phyloP scores from a whole-genome alignment of 306 rosid genomes.

The Benincasa hispida region DNA sequence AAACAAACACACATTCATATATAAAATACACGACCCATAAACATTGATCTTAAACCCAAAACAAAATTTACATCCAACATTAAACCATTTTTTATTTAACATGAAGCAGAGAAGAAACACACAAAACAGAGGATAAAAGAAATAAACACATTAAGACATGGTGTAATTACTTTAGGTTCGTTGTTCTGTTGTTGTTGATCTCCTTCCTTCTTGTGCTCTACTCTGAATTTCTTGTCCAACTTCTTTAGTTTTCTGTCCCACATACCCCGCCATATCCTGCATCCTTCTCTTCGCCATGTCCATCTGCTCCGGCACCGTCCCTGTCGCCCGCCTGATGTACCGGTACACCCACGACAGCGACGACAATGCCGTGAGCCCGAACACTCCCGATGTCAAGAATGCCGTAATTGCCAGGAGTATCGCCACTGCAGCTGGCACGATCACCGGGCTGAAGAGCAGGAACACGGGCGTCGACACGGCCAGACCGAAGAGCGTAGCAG shows the following conservation, averaged over 20 bases:
- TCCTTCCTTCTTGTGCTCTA: slow-evolving; percentile 37
- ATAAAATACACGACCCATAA: background rate
- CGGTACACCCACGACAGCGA: slow-evolving; percentile 37
- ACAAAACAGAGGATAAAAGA: background rate
- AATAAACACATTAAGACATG: background rate
- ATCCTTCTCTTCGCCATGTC: slow-evolving; percentile 23
- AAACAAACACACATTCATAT: background rate
- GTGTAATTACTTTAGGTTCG: background rate
- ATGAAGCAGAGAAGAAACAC: background rate
- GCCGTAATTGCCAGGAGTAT: slow-evolving; percentile 22
- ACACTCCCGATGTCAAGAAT: slow-evolving; percentile 20
- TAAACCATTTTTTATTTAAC: background rate
- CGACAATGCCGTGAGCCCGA: slow-evolving; percentile 29
- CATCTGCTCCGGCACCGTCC: slow-evolving; percentile 22
- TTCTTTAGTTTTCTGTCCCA: slow-evolving; percentile 53
- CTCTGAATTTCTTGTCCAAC: slow-evolving; percentile 40
- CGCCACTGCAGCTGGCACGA: slow-evolving; percentile 28
- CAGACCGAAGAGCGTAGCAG: slow-evolving; percentile 27
- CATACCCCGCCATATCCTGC: slow-evolving; percentile 29
- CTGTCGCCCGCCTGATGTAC: slow-evolving; percentile 15
- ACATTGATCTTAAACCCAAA: too few relatives aligned
- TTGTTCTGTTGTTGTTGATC: slow-evolving; percentile 2
- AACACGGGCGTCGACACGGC: slow-evolving; percentile 29
- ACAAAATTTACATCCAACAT: background rate
- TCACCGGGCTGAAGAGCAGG: slow-evolving; percentile 39